phyloP scores from a whole-genome alignment of 768 basidiomycete genomes.

The Boletus rubropictus region DNA sequence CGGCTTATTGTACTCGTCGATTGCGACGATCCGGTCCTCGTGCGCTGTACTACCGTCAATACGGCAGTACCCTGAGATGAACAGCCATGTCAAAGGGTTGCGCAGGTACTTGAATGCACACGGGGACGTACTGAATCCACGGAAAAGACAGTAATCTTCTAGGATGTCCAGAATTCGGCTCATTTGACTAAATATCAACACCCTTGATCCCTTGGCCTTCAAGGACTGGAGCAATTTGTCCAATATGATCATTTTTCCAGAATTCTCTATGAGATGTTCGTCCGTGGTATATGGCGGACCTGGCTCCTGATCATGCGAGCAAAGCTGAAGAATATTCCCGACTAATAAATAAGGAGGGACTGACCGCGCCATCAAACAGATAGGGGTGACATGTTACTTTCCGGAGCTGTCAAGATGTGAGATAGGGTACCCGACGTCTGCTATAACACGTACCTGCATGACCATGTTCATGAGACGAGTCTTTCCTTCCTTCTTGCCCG shows the following conservation, averaged over 20 bases:
- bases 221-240: conserved; percentile 85
- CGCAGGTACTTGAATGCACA: neutral
- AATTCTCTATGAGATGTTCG: conserved; percentile 90
- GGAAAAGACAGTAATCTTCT: conserved; percentile 94
- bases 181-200: conserved; percentile 98
- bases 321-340: neutral
- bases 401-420: conserved; percentile 40
- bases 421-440: neutral
- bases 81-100: conserved; percentile 1
- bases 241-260: conserved; percentile 95
- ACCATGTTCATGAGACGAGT: conserved; percentile 98
- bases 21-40: conserved; percentile 90
- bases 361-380: conserved; percentile 85
- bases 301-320: conserved; percentile 57
- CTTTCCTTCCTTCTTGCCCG: conserved; percentile 98
- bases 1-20: conserved; percentile 96
- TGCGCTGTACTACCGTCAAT: conserved; percentile 96
- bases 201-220: conserved; percentile 88
- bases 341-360: conserved; percentile 13
- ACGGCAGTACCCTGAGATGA: conserved; percentile 76
- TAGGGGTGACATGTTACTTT: conserved; percentile 91
- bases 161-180: conserved; percentile 94
- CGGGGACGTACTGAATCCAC: conserved; percentile 65
- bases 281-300: conserved; percentile 98
- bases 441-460: conserved; percentile 69